Evolutionary conservation across 805 yeast species (phyloP).

Genomic region (Hanseniaspora hatyaiensis): DNA sequence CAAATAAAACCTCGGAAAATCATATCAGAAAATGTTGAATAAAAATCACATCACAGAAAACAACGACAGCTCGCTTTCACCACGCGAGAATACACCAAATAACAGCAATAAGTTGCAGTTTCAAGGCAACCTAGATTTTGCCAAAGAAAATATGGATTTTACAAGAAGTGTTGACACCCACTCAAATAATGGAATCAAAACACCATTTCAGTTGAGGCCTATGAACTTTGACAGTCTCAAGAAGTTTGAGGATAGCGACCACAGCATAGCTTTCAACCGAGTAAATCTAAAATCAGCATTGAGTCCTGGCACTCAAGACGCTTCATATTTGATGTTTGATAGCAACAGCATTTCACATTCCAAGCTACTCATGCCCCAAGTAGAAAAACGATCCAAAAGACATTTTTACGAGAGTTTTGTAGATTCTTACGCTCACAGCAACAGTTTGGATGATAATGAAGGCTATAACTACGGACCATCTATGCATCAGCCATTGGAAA

Average conservation of each 20-base stretch:
- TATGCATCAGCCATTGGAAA: background rate
- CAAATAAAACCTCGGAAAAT: no score
- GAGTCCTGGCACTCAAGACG: background rate
- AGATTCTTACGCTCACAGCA: conserved; percentile 11
- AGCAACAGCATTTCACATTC: background rate
- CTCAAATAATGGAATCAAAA: conserved; percentile 3
- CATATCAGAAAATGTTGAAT: no score
- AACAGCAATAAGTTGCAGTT: conserved; percentile 6
- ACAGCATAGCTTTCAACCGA: background rate
- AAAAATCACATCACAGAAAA: background rate
- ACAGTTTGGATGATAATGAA: background rate
- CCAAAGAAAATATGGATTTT: background rate
- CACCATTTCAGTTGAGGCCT: conserved; percentile 15
- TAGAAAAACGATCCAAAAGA: conserved; percentile 6
- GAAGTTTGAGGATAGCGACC: conserved; percentile 1
- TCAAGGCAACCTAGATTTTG: background rate
- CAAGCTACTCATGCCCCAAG: conserved; percentile 12
- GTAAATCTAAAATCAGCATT: background rate
- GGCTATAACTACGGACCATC: background rate
- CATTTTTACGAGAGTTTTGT: conserved; percentile 14
- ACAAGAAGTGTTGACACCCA: background rate
- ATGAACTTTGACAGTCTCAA: conserved; percentile 14
- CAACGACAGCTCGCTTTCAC: conserved; percentile 7
- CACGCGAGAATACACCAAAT: conserved; percentile 4
- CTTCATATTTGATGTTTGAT: background rate